phyloP scores from a whole-genome alignment of 176 grass and related monocot species.

The Poa annua region DNA sequence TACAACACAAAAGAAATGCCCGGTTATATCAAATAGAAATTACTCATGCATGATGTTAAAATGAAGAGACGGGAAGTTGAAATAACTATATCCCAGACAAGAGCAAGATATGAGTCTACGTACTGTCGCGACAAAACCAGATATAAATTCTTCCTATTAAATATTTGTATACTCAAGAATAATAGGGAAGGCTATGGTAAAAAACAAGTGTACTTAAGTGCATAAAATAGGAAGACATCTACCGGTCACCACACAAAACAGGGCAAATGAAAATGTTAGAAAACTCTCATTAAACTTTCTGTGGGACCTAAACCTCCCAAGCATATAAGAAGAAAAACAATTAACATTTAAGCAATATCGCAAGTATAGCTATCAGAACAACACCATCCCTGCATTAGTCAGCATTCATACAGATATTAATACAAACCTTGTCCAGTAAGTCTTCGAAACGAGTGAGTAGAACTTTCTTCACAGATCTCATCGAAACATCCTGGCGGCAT shows the following conservation, averaged over 20 bases:
- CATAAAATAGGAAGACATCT: conserved; percentile 3
- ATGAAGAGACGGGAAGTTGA: no score
- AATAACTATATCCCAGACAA: background rate
- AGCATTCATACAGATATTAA: background rate
- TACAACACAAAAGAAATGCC: conserved; percentile 31
- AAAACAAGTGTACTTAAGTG: conserved; percentile 5
- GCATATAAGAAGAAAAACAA: background rate
- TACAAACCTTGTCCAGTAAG: conserved; percentile 70
- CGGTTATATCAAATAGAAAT: conserved; percentile 15
- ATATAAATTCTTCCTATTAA: background rate
- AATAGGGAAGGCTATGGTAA: background rate
- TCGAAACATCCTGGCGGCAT: conserved; percentile 43
- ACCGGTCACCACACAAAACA: background rate
- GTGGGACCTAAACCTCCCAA: background rate
- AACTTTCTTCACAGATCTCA: conserved; percentile 64
- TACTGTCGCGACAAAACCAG: background rate
- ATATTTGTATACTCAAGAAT: background rate
- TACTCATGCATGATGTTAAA: background rate
- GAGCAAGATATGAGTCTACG: conserved; percentile 1
- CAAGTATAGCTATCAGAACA: background rate
- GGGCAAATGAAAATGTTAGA: conserved; percentile 19
- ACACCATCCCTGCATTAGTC: background rate
- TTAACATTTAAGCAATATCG: background rate
- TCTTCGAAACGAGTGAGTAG: conserved; percentile 69
- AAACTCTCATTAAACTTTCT: background rate